Conservation (phyloP, 176 grass and related monocot species). For the Eragrostis nindensis region DNA sequence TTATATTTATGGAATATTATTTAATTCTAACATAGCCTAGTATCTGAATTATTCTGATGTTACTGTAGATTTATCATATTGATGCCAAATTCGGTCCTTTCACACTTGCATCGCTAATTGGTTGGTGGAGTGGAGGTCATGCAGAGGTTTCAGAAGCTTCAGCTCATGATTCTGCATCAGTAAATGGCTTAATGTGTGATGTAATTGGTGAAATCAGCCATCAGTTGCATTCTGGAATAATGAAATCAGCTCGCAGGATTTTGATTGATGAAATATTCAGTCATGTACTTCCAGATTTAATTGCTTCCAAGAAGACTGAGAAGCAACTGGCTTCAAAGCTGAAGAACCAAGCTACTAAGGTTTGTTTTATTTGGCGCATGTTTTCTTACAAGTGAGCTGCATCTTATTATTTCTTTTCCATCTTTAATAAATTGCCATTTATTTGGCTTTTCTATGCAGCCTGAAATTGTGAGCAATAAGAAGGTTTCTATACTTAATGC, state of each 20-base stretch:
- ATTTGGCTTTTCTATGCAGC: conserved; percentile 39
- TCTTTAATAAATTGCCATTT: conserved; percentile 13
- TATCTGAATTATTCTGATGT: conserved; percentile 24
- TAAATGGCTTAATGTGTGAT: conserved; percentile 57
- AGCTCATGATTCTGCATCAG: conserved; percentile 44
- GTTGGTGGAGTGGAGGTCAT: conserved; percentile 69
- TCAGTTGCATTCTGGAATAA: conserved; percentile 83
- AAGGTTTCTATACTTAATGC: conserved; percentile 39
- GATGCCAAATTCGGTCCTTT: conserved; percentile 77
- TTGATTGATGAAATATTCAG: conserved; percentile 91
- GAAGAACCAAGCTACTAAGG: conserved; percentile 56
- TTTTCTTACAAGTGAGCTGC: conserved; percentile 17
- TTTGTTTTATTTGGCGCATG: conserved; percentile 32
- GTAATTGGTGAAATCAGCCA: conserved; percentile 58
- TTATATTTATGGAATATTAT: conserved; percentile 2
- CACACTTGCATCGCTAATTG: conserved; percentile 77
- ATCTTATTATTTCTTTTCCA: background rate
- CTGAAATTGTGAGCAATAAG: conserved; percentile 37
- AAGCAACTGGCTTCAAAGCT: conserved; percentile 53
- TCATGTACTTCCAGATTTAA: conserved; percentile 76
- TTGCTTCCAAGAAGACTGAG: conserved; percentile 60
- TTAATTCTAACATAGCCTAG: conserved; percentile 2
- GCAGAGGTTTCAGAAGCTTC: conserved; percentile 43
- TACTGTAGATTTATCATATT: conserved; percentile 81
- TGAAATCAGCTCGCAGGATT: conserved; percentile 88